These are phyloP conservation scores for Parsonsia alboflavescens DNA, from an alignment of 257 asterid species.

Conservation along the genomic window DNA sequence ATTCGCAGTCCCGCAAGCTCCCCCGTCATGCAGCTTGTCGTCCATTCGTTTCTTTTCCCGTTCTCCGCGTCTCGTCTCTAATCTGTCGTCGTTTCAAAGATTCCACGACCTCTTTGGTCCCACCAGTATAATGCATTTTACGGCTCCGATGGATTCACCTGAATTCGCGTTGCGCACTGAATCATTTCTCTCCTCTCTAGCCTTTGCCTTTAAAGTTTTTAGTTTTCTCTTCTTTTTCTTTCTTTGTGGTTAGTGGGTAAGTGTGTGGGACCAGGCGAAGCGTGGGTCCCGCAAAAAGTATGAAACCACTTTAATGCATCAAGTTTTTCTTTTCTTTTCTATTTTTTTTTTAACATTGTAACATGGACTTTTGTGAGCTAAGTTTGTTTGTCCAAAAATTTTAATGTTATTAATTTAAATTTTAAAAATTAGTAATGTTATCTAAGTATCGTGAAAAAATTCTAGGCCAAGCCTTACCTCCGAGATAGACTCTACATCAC, in stretches of 20 bases:
- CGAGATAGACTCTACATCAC: too few relatives aligned
- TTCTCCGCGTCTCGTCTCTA: conserved; percentile 17
- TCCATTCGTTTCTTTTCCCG: neutral
- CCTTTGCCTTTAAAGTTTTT: neutral
- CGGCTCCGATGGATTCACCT: conserved; percentile 1
- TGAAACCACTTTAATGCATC: too few relatives aligned
- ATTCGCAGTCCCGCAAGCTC: neutral
- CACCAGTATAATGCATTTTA: neutral
- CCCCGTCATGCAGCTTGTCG: neutral
- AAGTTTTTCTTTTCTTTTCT: too few relatives aligned
- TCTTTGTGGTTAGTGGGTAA: neutral
- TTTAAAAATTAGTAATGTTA: too few relatives aligned
- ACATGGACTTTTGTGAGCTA: too few relatives aligned
- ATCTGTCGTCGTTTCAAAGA: conserved; percentile 13
- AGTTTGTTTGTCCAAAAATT: too few relatives aligned
- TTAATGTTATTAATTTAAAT: too few relatives aligned
- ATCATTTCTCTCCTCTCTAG: neutral
- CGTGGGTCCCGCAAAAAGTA: too few relatives aligned
- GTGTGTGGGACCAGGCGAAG: neutral
- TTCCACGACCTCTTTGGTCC: conserved; percentile 15
- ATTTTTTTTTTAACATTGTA: too few relatives aligned
- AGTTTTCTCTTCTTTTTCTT: neutral
- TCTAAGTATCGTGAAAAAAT: too few relatives aligned
- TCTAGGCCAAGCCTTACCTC: too few relatives aligned
- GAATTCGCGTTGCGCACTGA: neutral